These are phyloP conservation scores for Debaryomyces fabryi DNA, from an alignment of 1,139 yeast species.

Conservation along the genomic window DNA sequence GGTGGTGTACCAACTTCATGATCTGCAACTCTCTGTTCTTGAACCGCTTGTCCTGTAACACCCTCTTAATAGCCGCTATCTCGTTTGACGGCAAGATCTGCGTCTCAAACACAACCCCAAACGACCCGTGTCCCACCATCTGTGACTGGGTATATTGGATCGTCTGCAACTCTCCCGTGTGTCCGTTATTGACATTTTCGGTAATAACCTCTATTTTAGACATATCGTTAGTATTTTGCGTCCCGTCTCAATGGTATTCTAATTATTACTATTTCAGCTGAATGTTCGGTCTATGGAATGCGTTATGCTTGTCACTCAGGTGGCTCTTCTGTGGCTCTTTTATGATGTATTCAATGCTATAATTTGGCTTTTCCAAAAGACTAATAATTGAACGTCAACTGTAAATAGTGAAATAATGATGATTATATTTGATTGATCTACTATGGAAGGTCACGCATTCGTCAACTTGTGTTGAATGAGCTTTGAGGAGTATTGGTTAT, in stretches of 20 bases:
- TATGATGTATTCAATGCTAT: background rate
- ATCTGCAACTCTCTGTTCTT: constrained; percentile 96
- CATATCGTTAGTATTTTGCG: constrained; percentile 40
- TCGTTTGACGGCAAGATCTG: constrained; percentile 74
- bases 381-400: background rate
- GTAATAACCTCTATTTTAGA: constrained; percentile 60
- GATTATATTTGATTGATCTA: constrained; percentile 7
- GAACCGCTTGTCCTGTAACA: constrained; percentile 91
- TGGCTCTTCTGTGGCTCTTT: background rate
- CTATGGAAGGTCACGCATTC: constrained; percentile 9
- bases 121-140: constrained; percentile 97
- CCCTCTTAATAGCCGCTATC: constrained; percentile 89
- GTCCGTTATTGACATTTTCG: constrained; percentile 76
- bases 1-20: constrained; percentile 86
- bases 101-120: constrained; percentile 94
- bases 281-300: background rate
- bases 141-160: constrained; percentile 73
- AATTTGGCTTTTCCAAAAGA: background rate
- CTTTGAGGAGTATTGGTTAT: constrained; percentile 4
- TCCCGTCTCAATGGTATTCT: background rate
- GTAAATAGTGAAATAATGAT: constrained; percentile 4
- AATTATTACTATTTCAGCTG: constrained; percentile 1
- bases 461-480: constrained; percentile 7
- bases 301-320: background rate
- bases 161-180: constrained; percentile 62